phyloP scores from a whole-genome alignment of 2,329 filamentous ascomycete genomes.

The Tolypocladium endophyticum region DNA sequence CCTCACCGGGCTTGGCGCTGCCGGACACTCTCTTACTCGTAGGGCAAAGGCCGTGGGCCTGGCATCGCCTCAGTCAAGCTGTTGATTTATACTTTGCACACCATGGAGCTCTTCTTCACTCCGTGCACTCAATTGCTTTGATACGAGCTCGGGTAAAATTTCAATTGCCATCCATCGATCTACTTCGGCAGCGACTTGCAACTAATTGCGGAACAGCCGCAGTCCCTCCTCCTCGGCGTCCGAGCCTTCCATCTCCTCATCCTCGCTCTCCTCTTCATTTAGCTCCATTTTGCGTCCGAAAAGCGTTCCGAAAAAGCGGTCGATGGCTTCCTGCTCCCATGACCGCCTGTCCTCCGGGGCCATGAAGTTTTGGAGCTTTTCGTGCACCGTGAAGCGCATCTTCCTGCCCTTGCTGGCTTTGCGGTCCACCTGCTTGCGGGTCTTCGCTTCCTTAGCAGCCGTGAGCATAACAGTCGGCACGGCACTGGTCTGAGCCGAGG shows the following conservation, averaged over 20 bases:
- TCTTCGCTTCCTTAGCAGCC: constrained; percentile 65
- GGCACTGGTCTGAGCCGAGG: constrained; percentile 32
- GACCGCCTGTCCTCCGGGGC: constrained; percentile 70
- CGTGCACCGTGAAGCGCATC: constrained; percentile 87
- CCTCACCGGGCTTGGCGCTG: not conserved
- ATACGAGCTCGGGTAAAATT: not conserved
- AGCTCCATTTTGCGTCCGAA: constrained; percentile 61
- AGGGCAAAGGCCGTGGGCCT: not conserved
- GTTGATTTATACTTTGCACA: not conserved
- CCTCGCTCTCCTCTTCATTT: constrained; percentile 44
- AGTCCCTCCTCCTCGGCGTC: constrained; percentile 43
- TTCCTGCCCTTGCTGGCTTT: constrained; percentile 93
- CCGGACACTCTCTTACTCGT: no score
- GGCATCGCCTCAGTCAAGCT: not conserved
- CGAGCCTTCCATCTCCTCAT: constrained; percentile 40
- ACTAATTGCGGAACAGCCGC: constrained; percentile 38
- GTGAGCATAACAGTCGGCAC: constrained; percentile 52
- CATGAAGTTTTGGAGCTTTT: constrained; percentile 98
- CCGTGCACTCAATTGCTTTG: not conserved
- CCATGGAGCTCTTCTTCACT: not conserved
- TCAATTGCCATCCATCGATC: not conserved
- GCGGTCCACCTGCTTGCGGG: constrained; percentile 76
- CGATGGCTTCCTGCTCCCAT: constrained; percentile 75
- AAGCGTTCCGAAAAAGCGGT: constrained; percentile 64
- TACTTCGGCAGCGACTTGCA: not conserved